Conservation (phyloP, 352 stramenopile genomes). For the Halophytophthora polymorphica region DNA sequence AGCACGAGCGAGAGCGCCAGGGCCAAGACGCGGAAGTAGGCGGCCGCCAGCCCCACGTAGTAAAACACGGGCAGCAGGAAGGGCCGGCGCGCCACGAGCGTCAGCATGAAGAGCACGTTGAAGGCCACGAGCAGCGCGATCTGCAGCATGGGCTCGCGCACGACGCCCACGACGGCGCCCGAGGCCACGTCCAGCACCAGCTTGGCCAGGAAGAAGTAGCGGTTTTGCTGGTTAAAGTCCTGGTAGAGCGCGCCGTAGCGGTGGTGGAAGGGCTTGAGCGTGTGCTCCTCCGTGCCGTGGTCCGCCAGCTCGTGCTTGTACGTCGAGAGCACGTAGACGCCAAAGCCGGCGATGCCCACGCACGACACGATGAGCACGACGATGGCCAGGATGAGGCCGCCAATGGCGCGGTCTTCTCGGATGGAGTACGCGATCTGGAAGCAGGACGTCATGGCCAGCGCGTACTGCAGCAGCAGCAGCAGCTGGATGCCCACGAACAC, state of each 20-base stretch:
- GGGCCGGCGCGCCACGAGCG: constrained; percentile 36
- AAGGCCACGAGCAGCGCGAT: constrained; percentile 39
- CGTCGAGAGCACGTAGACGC: constrained; percentile 36
- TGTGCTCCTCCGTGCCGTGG: constrained; percentile 33
- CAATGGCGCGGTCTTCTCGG: constrained; percentile 10
- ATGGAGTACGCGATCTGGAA: constrained; percentile 43
- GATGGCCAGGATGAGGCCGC: constrained; percentile 27
- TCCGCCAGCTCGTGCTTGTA: constrained; percentile 36
- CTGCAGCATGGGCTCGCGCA: constrained; percentile 34
- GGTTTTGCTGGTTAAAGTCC: constrained; percentile 42
- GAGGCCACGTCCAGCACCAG: constrained; percentile 41
- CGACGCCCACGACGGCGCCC: constrained; percentile 31
- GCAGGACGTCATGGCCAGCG: constrained; percentile 39
- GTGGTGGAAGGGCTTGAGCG: constrained; percentile 40
- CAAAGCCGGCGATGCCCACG: constrained; percentile 33
- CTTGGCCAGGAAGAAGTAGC: constrained; percentile 51
- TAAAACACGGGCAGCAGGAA: constrained; percentile 45
- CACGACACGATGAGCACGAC: constrained; percentile 27
- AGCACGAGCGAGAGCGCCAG: constrained; percentile 43
- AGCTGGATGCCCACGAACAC: constrained; percentile 40
- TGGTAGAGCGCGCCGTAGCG: constrained; percentile 52
- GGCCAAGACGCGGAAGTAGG: constrained; percentile 42
- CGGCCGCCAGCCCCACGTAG: constrained; percentile 27
- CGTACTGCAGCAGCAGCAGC: constrained; percentile 43
- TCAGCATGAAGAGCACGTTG: constrained; percentile 34